Evolutionary conservation across 2,329 filamentous ascomycete species (phyloP).

Genomic region (Aspergillus carbonarius): DNA sequence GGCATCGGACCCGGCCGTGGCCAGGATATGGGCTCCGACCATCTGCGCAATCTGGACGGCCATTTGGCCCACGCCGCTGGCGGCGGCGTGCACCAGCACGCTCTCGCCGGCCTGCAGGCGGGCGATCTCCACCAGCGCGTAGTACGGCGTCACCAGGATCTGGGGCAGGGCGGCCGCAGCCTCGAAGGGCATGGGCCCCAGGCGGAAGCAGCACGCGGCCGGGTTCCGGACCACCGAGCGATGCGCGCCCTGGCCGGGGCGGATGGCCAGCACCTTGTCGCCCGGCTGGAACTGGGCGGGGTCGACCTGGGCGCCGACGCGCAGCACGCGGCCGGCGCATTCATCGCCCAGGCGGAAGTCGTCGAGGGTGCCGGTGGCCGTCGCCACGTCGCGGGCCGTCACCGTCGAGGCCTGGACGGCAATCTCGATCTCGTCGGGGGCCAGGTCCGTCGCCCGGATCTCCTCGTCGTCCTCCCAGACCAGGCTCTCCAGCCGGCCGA

Average conservation of each 20-base stretch:
- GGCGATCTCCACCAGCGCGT: slow-evolving; percentile 1
- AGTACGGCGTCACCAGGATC: background rate
- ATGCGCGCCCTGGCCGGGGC: slow-evolving; percentile 3
- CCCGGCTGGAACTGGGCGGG: background rate
- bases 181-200: background rate
- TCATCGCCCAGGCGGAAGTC: slow-evolving; percentile 2
- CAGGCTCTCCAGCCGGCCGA: slow-evolving; percentile 1
- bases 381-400: slow-evolving; percentile 2
- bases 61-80: slow-evolving; percentile 4
- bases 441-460: background rate
- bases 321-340: background rate
- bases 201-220: background rate
- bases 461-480: slow-evolving; percentile 1
- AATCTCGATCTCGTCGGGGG: background rate
- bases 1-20: background rate
- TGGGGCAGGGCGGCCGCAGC: background rate
- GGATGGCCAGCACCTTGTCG: background rate
- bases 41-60: slow-evolving; percentile 1
- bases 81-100: slow-evolving; percentile 1
- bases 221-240: slow-evolving; percentile 1
- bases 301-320: background rate
- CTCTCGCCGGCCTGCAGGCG: slow-evolving; percentile 2
- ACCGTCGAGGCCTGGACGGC: slow-evolving; percentile 3
- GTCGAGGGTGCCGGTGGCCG: slow-evolving; percentile 1
- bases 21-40: background rate